Evolutionary conservation across 106 monocot genomes (phyloP).

Genomic region (Acanthochlamys bracteata): DNA sequence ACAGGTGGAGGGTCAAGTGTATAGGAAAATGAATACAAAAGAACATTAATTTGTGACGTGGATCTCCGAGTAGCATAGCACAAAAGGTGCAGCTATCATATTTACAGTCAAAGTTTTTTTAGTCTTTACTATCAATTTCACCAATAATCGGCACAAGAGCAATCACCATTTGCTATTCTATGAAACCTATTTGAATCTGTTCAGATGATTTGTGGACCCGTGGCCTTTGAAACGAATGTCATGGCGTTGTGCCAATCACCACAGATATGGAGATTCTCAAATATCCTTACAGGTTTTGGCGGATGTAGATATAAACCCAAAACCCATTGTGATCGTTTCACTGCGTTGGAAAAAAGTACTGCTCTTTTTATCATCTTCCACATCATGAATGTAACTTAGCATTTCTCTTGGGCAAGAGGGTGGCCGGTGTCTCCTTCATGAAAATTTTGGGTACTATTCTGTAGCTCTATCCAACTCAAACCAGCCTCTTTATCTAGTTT

Average conservation of each 20-base stretch:
- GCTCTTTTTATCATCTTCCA: conserved; percentile 56
- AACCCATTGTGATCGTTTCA: conserved; percentile 77
- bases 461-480: conserved; percentile 71
- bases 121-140: not conserved
- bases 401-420: conserved; percentile 38
- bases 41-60: no score
- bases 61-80: no score
- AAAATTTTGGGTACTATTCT: conserved; percentile 46
- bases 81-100: no score
- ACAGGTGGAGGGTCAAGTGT: no score
- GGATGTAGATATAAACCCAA: conserved; percentile 59
- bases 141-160: conserved; percentile 70
- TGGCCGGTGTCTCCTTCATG: conserved; percentile 54
- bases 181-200: conserved; percentile 62
- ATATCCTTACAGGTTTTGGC: conserved; percentile 48
- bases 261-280: conserved; percentile 70
- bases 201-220: conserved; percentile 31
- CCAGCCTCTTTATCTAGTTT: conserved; percentile 68
- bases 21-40: no score
- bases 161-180: conserved; percentile 33
- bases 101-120: no score
- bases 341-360: conserved; percentile 63
- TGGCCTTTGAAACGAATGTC: conserved; percentile 36
- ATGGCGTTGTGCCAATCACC: conserved; percentile 67
- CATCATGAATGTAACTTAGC: conserved; percentile 64